Evolutionary conservation across 164 flowering plant genomes (phyloP).

Genomic region (Sedum album): DNA sequence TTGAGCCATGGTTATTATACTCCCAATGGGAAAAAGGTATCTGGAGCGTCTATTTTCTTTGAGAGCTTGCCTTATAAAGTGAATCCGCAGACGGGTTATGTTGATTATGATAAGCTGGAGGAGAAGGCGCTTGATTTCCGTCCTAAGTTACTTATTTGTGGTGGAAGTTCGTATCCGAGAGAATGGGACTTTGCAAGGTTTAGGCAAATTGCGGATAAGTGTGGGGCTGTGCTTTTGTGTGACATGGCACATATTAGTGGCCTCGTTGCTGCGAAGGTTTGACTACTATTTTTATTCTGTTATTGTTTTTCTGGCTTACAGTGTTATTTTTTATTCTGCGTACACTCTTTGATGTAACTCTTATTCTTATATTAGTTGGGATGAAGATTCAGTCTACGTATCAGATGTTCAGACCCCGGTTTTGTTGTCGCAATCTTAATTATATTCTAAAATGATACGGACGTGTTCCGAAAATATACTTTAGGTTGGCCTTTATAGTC

Average conservation of each 20-base stretch:
- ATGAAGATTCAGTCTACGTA: neutral
- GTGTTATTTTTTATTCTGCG: no score
- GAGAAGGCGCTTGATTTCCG: conserved; percentile 40
- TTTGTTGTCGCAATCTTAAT: neutral
- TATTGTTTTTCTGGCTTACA: neutral
- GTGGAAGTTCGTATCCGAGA: conserved; percentile 44
- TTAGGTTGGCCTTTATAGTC: neutral
- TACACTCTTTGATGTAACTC: neutral
- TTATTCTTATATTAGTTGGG: neutral
- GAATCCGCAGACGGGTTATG: conserved; percentile 72
- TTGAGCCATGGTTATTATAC: conserved; percentile 73
- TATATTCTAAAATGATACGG: neutral
- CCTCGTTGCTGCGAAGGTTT: conserved; percentile 41
- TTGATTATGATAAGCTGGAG: conserved; percentile 67
- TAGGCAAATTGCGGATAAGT: conserved; percentile 35
- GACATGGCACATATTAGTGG: conserved; percentile 48
- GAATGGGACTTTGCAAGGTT: conserved; percentile 42
- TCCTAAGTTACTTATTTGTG: conserved; percentile 43
- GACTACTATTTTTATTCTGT: conserved; percentile 1
- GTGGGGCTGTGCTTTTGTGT: conserved; percentile 39
- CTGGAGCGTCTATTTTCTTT: conserved; percentile 87
- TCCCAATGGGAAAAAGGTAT: conserved; percentile 62
- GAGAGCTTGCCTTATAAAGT: conserved; percentile 89
- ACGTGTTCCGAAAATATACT: neutral
- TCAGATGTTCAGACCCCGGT: neutral